Conservation (phyloP, 306 rosid species). For the Cucurbita pepo region DNA sequence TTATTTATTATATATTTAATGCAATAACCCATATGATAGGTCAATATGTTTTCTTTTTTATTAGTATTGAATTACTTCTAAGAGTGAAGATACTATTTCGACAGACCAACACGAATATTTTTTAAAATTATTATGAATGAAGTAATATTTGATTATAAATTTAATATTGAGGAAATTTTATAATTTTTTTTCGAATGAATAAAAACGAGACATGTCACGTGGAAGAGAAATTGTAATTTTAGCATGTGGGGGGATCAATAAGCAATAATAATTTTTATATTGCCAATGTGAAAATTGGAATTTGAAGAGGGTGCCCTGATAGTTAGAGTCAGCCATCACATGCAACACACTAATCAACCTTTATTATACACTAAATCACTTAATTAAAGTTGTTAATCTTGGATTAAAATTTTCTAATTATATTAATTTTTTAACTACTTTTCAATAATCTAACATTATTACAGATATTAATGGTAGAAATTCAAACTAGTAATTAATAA, state of each 20-base stretch:
- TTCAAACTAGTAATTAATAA: neutral
- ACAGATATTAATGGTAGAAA: neutral
- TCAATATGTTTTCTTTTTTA: neutral
- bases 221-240: neutral
- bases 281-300: slow-evolving; percentile 1
- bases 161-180: neutral
- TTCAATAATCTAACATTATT: no score
- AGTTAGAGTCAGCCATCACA: neutral
- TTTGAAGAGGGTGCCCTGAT: neutral
- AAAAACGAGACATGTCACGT: neutral
- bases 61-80: no score
- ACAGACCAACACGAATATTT: no score
- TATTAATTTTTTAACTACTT: no score
- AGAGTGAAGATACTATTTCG: no score
- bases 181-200: neutral
- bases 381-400: neutral
- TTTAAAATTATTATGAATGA: neutral
- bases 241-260: neutral
- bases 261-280: neutral
- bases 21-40: neutral
- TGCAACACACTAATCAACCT: neutral
- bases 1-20: neutral
- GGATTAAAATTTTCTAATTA: no score
- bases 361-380: neutral
- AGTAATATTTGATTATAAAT: neutral